Evolutionary conservation across 192 early-diverging fungal species (phyloP).

Genomic region (Coemansia pectinata): DNA sequence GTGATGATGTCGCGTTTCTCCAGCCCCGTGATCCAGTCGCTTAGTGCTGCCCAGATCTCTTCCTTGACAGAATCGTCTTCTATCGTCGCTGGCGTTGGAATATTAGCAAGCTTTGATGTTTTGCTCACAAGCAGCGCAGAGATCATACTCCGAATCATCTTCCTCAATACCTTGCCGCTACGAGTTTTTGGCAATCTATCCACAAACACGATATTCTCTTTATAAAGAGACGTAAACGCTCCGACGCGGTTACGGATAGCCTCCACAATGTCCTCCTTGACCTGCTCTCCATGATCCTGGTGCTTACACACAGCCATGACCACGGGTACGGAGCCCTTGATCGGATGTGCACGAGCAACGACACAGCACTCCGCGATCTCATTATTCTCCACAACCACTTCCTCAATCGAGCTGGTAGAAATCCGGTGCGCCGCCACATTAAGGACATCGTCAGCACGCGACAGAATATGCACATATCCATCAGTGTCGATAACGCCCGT

Average conservation of each 20-base stretch:
- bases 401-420: constrained; percentile 76
- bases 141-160: constrained; percentile 64
- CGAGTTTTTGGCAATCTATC: constrained; percentile 74
- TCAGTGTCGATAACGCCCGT: constrained; percentile 76
- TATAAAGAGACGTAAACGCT: constrained; percentile 61
- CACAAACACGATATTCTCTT: constrained; percentile 59
- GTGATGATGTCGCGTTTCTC: background rate
- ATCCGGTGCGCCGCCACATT: constrained; percentile 72
- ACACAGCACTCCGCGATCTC: constrained; percentile 71
- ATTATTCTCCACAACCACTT: constrained; percentile 65
- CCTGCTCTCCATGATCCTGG: constrained; percentile 20
- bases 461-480: constrained; percentile 71
- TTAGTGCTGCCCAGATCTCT: constrained; percentile 29
- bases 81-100: constrained; percentile 68
- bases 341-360: constrained; percentile 61
- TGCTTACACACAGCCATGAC: constrained; percentile 53
- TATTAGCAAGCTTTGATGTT: constrained; percentile 14
- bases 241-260: background rate
- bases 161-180: constrained; percentile 71
- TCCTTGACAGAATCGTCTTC: constrained; percentile 61
- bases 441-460: constrained; percentile 76
- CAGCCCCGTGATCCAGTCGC: background rate
- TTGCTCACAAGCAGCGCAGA: background rate
- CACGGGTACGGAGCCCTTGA: constrained; percentile 67
- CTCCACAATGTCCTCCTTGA: background rate